phyloP scores from a whole-genome alignment of 108 stramenopile species.

The Fragilariopsis cylindrus region DNA sequence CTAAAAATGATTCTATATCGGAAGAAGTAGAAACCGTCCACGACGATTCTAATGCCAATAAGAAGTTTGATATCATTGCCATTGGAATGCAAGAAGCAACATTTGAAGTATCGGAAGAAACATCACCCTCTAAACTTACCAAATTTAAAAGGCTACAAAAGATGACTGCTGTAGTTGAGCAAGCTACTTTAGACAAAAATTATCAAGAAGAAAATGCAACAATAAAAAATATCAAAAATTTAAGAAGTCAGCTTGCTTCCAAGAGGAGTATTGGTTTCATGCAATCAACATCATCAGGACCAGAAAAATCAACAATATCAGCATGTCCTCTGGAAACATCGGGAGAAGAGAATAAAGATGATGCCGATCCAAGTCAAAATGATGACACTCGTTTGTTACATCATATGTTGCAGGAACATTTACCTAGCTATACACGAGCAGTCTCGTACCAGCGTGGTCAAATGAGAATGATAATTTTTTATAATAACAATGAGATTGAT shows the following conservation, averaged over 20 bases:
- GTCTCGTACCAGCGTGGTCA: slow-evolving; percentile 56
- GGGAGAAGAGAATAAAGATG: neutral
- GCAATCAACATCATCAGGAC: neutral
- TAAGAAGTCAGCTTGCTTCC: neutral
- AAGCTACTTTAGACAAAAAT: slow-evolving; percentile 30
- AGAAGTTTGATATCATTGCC: slow-evolving; percentile 57
- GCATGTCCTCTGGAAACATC: neutral
- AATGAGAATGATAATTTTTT: slow-evolving; percentile 63
- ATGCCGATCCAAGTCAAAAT: neutral
- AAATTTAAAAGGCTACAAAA: slow-evolving; percentile 1
- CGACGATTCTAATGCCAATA: neutral
- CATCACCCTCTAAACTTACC: neutral
- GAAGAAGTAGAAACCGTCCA: neutral
- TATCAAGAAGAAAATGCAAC: slow-evolving; percentile 3
- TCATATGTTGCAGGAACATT: slow-evolving; percentile 21
- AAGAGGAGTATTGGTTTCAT: no score
- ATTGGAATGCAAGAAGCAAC: slow-evolving; percentile 71
- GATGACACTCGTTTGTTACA: slow-evolving; percentile 41
- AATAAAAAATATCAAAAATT: slow-evolving; percentile 12
- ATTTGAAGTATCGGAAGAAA: slow-evolving; percentile 27
- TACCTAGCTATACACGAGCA: slow-evolving; percentile 46
- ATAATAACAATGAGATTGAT: slow-evolving; percentile 22
- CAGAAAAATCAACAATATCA: neutral
- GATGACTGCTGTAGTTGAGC: slow-evolving; percentile 6
- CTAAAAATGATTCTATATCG: neutral